Evolutionary conservation across 805 yeast species (phyloP).

Genomic region (Starmerella apicola): DNA sequence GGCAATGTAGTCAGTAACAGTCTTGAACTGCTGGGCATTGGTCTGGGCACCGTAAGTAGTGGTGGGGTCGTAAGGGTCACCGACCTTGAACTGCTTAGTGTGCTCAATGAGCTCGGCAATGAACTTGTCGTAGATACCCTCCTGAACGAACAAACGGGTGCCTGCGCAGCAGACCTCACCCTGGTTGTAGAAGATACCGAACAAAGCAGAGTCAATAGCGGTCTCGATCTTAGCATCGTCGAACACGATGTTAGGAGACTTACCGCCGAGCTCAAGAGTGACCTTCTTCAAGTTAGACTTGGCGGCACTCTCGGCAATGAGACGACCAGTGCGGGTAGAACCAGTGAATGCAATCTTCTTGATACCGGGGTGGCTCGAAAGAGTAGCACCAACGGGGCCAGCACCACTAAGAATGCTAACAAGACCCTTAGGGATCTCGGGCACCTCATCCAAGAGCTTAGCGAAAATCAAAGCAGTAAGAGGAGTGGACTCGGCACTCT

Average conservation of each 20-base stretch:
- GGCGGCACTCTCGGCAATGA: constrained; percentile 64
- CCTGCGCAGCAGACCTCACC: constrained; percentile 97
- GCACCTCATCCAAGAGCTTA: constrained; percentile 38
- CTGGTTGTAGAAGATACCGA: constrained; percentile 80
- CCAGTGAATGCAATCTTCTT: constrained; percentile 91
- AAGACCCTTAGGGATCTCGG: constrained; percentile 69
- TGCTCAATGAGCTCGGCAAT: constrained; percentile 43
- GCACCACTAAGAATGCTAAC: constrained; percentile 59
- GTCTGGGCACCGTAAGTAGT: constrained; percentile 86
- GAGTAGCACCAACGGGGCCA: constrained; percentile 55
- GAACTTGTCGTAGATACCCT: constrained; percentile 64
- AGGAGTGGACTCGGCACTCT: constrained; percentile 68
- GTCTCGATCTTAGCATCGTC: constrained; percentile 70
- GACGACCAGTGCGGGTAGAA: constrained; percentile 77
- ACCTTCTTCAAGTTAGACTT: constrained; percentile 60
- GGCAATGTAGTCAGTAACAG: constrained; percentile 61
- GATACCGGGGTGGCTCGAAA: constrained; percentile 51
- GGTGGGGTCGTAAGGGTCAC: constrained; percentile 66
- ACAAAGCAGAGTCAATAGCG: constrained; percentile 60
- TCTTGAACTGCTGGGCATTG: constrained; percentile 60
- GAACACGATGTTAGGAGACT: constrained; percentile 80
- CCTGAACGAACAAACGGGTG: constrained; percentile 81
- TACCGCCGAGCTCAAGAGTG: constrained; percentile 91
- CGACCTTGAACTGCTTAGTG: constrained; percentile 45
- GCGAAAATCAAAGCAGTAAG: constrained; percentile 54